These are phyloP conservation scores for Sphagnum fallax DNA, from an alignment of 228 moss, liverwort and hornwort species.

Conservation along the genomic window DNA sequence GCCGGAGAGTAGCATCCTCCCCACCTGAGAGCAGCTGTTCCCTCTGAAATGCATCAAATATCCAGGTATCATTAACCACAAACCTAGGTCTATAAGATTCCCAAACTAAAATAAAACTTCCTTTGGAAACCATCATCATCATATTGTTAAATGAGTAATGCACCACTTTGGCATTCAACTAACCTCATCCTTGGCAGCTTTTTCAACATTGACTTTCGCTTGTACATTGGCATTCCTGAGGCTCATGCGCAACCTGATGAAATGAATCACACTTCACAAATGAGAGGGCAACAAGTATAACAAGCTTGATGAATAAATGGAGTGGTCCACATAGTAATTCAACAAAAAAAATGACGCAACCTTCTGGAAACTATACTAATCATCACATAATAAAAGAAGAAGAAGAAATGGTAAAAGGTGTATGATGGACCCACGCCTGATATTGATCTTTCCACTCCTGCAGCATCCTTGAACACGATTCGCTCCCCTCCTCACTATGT, in stretches of 20 bases:
- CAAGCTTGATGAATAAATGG: not conserved
- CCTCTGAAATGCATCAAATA: slow-evolving; percentile 37
- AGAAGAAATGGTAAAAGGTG: slow-evolving; percentile 13
- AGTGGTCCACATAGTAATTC: not conserved
- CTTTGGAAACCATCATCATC: not conserved
- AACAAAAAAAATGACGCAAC: not conserved
- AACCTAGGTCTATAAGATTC: not conserved
- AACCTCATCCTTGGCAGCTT: slow-evolving; percentile 74
- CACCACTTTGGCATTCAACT: not conserved
- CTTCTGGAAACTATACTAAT: not conserved
- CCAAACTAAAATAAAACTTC: not conserved
- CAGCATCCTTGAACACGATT: slow-evolving; percentile 50
- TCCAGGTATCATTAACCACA: not conserved
- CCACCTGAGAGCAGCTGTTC: slow-evolving; percentile 90
- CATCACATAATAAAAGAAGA: not conserved
- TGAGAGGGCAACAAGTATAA: not conserved
- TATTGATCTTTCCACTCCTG: slow-evolving; percentile 90
- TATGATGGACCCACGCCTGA: slow-evolving; percentile 69
- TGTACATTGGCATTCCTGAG: slow-evolving; percentile 78
- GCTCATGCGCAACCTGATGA: slow-evolving; percentile 64
- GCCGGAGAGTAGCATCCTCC: slow-evolving; percentile 71
- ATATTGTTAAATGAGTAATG: not conserved
- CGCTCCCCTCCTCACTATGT: slow-evolving; percentile 79
- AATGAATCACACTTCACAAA: not conserved
- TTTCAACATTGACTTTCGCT: slow-evolving; percentile 81